Evolutionary conservation across 2,329 filamentous ascomycete species (phyloP).

Genomic region (Orbilia blumenaviensis): DNA sequence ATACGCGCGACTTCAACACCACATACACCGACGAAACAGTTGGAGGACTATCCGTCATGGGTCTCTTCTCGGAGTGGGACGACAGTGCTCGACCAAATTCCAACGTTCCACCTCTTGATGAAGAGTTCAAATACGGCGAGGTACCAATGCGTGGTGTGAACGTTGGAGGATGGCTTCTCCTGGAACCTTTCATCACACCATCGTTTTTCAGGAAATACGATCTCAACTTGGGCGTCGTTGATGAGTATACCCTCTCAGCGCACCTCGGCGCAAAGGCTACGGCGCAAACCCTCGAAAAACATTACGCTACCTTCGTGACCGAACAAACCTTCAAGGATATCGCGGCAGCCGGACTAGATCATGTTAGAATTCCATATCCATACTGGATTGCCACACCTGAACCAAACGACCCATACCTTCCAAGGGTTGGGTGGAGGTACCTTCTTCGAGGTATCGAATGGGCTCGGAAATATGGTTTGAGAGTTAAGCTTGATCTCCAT

Average conservation of each 20-base stretch:
- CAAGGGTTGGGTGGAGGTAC: constrained; percentile 89
- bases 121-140: constrained; percentile 79
- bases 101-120: constrained; percentile 78
- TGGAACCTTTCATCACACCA: constrained; percentile 95
- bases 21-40: constrained; percentile 88
- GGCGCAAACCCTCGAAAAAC: constrained; percentile 77
- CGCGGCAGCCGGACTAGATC: constrained; percentile 85
- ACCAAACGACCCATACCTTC: constrained; percentile 84
- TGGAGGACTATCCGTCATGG: constrained; percentile 89
- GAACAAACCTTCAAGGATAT: constrained; percentile 87
- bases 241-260: constrained; percentile 82
- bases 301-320: constrained; percentile 89
- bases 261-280: constrained; percentile 74
- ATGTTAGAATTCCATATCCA: constrained; percentile 92
- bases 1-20: constrained; percentile 89
- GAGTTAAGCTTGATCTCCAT: constrained; percentile 92
- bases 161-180: constrained; percentile 88
- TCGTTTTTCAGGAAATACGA: constrained; percentile 74
- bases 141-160: constrained; percentile 89
- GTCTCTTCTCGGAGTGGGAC: constrained; percentile 84
- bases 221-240: constrained; percentile 73
- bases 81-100: constrained; percentile 80
- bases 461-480: constrained; percentile 87
- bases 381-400: constrained; percentile 95
- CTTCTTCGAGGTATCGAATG: constrained; percentile 92